Conservation (phyloP, 768 basidiomycete species). For the Collybiopsis luxurians region DNA sequence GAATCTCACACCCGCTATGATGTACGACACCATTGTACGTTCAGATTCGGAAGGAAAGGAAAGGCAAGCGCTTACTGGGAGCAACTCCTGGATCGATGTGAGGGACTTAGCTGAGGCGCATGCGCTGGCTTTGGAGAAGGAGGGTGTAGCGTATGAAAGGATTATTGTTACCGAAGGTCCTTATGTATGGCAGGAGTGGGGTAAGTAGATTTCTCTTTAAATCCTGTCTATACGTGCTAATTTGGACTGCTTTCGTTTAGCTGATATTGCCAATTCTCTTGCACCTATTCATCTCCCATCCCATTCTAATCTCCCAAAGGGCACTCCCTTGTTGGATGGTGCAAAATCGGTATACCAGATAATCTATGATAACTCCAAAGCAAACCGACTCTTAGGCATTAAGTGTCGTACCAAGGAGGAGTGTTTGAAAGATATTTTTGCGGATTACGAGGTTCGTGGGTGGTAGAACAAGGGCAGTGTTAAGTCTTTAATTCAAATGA, state of each 20-base stretch:
- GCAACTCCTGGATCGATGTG: slow-evolving; percentile 45
- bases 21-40: slow-evolving; percentile 22
- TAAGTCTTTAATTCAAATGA: too few species aligned
- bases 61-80: slow-evolving; percentile 12
- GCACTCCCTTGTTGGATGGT: not conserved
- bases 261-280: slow-evolving; percentile 24
- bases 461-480: too few species aligned
- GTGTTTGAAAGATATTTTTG: not conserved
- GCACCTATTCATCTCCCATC: not conserved
- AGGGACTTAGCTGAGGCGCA: slow-evolving; percentile 59
- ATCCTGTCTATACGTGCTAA: not conserved
- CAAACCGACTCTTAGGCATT: not conserved
- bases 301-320: slow-evolving; percentile 1
- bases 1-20: slow-evolving; percentile 33
- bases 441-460: not conserved
- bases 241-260: slow-evolving; percentile 13
- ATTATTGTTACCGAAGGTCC: slow-evolving; percentile 45
- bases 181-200: slow-evolving; percentile 34
- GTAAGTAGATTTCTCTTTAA: slow-evolving; percentile 16
- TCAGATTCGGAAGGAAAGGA: slow-evolving; percentile 19
- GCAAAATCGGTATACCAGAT: too few species aligned
- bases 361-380: not conserved
- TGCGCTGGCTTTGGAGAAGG: slow-evolving; percentile 45
- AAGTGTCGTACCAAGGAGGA: not conserved
- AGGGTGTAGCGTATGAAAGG: slow-evolving; percentile 53